Evolutionary conservation across 176 grass and related monocot genomes (phyloP), one percentile per base, ranked within the genome.

Genomic region (Aegilops sharonensis): DNA sequence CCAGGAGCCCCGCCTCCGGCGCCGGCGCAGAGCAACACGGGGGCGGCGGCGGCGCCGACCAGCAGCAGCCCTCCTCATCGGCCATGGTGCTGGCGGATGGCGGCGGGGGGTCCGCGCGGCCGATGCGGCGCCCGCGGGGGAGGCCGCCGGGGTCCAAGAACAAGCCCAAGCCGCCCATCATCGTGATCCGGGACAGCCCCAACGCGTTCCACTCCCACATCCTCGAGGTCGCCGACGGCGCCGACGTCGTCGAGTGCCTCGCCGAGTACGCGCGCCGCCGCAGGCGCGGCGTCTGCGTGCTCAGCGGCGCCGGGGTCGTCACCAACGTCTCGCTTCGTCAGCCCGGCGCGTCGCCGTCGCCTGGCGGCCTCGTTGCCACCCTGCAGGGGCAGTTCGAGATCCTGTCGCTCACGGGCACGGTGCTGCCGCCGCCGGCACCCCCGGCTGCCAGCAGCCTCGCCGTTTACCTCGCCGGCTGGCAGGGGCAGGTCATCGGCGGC

Each of bases 401-500:
- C 85, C 90, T 99, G 27, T 99, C 97, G 0, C 83, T 99, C 27
- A 93, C 97, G 1, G 97, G 97, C 66, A 97, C 94, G n/a, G 89
- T 99, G 14, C 42, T 99, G 70, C 97, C 94, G 63, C 97, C 94
- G 20, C 94, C 97, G 4, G 94, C 92, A 39, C 97, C 94, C 0
- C 92, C 90, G 0, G 92, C 83, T 5, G 94, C 97, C 21, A 92
- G 92, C 24, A 87, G 90, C 10, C 89, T 99, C 70, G 85, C 90
- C 17, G 87, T 99, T 45, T 99, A 91, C 88, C 90, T 99, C 9
- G 75, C 97, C 10, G 90, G 94, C 3, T 89, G 90, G 20, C 97
- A 99, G 80, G 97, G 97, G 1, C 97, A 99, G 72, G 94, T 99
- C 0, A 75, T 99, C 11, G 97, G 97, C 67, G 97, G 97, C 11